phyloP scores from a whole-genome alignment of 2,329 filamentous ascomycete species.

The Aspergillus texensis region DNA sequence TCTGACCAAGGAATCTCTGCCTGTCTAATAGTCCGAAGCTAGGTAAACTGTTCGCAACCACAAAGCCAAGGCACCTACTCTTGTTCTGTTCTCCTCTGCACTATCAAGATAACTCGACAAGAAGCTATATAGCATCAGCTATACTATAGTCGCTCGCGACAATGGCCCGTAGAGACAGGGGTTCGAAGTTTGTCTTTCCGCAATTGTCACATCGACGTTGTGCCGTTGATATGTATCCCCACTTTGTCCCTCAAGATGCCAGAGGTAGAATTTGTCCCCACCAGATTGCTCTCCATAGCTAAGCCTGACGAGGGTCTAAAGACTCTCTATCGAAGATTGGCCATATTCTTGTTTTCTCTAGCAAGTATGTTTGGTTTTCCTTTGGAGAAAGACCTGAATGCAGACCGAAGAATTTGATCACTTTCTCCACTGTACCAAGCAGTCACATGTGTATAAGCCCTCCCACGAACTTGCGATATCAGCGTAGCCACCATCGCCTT shows the following conservation, averaged over 20 bases:
- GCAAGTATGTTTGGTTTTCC: conserved; percentile 13
- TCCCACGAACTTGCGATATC: conserved; percentile 15
- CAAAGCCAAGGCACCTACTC: conserved; percentile 48
- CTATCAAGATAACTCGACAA: conserved; percentile 72
- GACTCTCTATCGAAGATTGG: conserved; percentile 14
- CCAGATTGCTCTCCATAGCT: conserved; percentile 14
- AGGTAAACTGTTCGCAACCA: conserved; percentile 59
- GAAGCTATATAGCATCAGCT: conserved; percentile 63
- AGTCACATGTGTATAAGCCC: conserved; percentile 10
- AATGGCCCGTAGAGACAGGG: conserved; percentile 35
- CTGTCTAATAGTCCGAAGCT: conserved; percentile 75
- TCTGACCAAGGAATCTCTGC: conserved; percentile 42
- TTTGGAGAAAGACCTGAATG: conserved; percentile 14
- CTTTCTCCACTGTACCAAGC: conserved; percentile 12
- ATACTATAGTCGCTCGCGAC: conserved; percentile 49
- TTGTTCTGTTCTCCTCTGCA: conserved; percentile 60
- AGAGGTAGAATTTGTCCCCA: conserved; percentile 9
- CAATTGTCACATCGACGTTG: conserved; percentile 25
- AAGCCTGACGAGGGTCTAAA: conserved; percentile 12
- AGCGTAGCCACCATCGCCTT: conserved; percentile 16
- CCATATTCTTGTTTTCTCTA: conserved; percentile 17
- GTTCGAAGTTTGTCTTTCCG: conserved; percentile 28
- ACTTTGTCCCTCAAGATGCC: conserved; percentile 17
- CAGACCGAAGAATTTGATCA: conserved; percentile 13
- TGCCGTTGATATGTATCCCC: conserved; percentile 21